These are phyloP conservation scores for Saccharomyces eubayanus DNA, from an alignment of 805 yeast genomes.

Conservation along the genomic window DNA sequence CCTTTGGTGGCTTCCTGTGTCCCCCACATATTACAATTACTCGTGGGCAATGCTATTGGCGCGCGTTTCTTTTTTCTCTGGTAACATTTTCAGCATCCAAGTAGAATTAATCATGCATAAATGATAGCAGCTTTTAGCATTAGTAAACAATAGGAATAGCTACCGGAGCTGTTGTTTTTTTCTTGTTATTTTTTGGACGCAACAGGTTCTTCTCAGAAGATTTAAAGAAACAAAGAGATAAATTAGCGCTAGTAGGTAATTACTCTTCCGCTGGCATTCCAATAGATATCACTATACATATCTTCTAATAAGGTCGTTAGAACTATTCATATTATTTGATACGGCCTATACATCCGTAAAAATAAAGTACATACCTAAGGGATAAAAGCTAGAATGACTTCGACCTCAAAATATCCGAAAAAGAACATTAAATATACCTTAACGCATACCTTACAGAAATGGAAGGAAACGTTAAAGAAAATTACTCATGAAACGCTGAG, in stretches of 20 bases:
- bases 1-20: background rate
- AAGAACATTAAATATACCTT: constrained; percentile 3
- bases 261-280: background rate
- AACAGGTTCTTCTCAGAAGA: background rate
- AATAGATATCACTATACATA: background rate
- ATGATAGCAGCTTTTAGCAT: background rate
- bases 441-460: constrained; percentile 15
- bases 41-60: background rate
- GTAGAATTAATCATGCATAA: background rate
- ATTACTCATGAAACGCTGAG: constrained; percentile 18
- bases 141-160: background rate
- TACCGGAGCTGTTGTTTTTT: background rate
- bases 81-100: background rate
- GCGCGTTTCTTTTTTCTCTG: background rate
- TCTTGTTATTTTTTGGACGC: background rate
- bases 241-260: background rate
- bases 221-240: background rate
- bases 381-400: background rate
- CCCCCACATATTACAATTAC: background rate
- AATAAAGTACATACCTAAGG: background rate
- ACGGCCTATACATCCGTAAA: background rate
- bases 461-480: constrained; percentile 16
- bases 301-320: background rate
- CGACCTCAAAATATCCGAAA: background rate
- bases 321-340: background rate